These are phyloP conservation scores for Xylaria acuta DNA, from an alignment of 495 filamentous ascomycete species.

Conservation along the genomic window DNA sequence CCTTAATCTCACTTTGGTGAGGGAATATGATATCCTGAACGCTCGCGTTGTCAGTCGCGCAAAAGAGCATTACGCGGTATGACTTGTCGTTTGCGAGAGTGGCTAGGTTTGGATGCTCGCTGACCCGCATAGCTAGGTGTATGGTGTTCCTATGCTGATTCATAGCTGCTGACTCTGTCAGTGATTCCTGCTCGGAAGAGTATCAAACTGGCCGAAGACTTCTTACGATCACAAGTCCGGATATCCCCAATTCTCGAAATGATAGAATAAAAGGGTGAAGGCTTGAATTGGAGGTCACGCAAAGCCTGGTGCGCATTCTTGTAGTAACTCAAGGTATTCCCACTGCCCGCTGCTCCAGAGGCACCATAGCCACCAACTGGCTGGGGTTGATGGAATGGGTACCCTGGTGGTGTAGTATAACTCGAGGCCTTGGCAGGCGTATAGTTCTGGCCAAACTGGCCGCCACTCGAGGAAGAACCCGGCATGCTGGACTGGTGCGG, in stretches of 20 bases:
- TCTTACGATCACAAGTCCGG: slow-evolving; percentile 71
- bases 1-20: slow-evolving; percentile 87
- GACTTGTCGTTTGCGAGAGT: slow-evolving; percentile 59
- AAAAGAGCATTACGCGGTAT: slow-evolving; percentile 80
- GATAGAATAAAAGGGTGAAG: slow-evolving; percentile 78
- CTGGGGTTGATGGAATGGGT: not conserved
- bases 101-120: slow-evolving; percentile 52
- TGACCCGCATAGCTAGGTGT: slow-evolving; percentile 57
- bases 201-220: slow-evolving; percentile 18
- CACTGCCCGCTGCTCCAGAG: slow-evolving; percentile 23
- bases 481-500: slow-evolving; percentile 24
- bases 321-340: slow-evolving; percentile 4
- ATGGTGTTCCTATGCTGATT: slow-evolving; percentile 65
- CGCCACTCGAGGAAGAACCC: slow-evolving; percentile 32
- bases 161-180: slow-evolving; percentile 54
- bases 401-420: not conserved
- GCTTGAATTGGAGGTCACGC: slow-evolving; percentile 64
- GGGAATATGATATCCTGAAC: slow-evolving; percentile 86
- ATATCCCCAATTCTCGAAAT: slow-evolving; percentile 65
- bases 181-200: not conserved
- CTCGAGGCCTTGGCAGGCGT: not conserved
- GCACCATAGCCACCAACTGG: slow-evolving; percentile 20
- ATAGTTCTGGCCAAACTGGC: slow-evolving; percentile 25
- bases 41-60: slow-evolving; percentile 63
- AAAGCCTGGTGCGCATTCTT: slow-evolving; percentile 36